These are phyloP conservation scores for Diutina catenulata DNA, from an alignment of 1,139 yeast genomes.

Conservation along the genomic window DNA sequence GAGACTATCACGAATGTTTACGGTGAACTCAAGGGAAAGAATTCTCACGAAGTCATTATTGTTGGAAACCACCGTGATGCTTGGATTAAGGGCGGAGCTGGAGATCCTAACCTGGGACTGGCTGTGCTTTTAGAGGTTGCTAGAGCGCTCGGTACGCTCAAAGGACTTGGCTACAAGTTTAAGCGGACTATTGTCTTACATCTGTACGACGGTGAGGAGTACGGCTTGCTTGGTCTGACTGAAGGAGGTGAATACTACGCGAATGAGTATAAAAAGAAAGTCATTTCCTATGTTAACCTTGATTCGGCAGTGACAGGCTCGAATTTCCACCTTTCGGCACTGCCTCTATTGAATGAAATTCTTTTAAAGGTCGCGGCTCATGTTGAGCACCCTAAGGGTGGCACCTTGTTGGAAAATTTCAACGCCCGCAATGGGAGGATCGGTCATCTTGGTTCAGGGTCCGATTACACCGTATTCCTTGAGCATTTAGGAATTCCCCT, in stretches of 20 bases:
- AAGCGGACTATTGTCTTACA: slow-evolving; percentile 46
- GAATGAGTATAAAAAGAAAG: slow-evolving; percentile 24
- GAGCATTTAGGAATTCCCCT: slow-evolving; percentile 61
- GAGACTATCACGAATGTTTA: slow-evolving; percentile 50
- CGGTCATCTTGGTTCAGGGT: slow-evolving; percentile 31
- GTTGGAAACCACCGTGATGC: slow-evolving; percentile 66
- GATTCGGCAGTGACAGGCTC: slow-evolving; percentile 30
- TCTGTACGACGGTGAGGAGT: slow-evolving; percentile 71
- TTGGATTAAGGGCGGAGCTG: slow-evolving; percentile 65
- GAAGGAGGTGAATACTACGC: slow-evolving; percentile 54
- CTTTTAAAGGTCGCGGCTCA: slow-evolving; percentile 25
- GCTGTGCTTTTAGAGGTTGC: slow-evolving; percentile 49
- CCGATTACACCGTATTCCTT: slow-evolving; percentile 56
- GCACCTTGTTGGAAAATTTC: slow-evolving; percentile 50
- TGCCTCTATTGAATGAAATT: slow-evolving; percentile 39
- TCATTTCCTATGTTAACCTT: slow-evolving; percentile 33
- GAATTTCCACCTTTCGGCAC: slow-evolving; percentile 21
- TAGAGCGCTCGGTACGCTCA: slow-evolving; percentile 39
- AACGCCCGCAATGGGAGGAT: slow-evolving; percentile 22
- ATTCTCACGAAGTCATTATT: slow-evolving; percentile 38
- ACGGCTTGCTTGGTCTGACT: slow-evolving; percentile 55
- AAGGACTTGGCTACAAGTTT: slow-evolving; percentile 50
- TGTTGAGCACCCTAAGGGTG: slow-evolving; percentile 37
- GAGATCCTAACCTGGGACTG: slow-evolving; percentile 61
- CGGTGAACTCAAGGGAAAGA: slow-evolving; percentile 43